These are phyloP conservation scores for Lentinula raphanica DNA, from an alignment of 768 basidiomycete species.

Conservation along the genomic window DNA sequence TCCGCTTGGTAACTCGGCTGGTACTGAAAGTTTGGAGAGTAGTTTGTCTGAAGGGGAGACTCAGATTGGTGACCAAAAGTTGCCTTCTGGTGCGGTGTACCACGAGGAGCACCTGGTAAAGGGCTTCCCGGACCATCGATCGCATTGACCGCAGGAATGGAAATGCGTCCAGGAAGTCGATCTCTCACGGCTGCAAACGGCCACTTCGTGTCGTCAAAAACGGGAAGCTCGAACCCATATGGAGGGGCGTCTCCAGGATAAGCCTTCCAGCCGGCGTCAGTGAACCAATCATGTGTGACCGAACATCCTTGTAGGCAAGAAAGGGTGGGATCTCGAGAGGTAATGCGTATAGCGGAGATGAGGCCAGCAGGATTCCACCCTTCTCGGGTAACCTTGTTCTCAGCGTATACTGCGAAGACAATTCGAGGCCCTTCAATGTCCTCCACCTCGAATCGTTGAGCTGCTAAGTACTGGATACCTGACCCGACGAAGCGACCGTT, in stretches of 20 bases:
- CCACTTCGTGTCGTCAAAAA: constrained; percentile 8
- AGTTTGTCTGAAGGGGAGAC: neutral
- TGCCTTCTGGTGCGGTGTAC: neutral
- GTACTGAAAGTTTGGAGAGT: neutral
- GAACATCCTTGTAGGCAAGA: constrained; percentile 3
- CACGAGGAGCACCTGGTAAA: constrained; percentile 1
- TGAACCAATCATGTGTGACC: neutral
- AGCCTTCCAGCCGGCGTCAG: constrained; percentile 5
- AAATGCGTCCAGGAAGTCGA: neutral
- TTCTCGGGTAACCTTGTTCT: neutral
- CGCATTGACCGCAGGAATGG: neutral
- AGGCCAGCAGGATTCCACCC: constrained; percentile 8
- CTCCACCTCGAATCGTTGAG: constrained; percentile 1
- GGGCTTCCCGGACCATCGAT: constrained; percentile 1
- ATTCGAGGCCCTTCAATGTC: neutral
- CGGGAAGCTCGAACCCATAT: constrained; percentile 5
- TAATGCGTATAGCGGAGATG: constrained; percentile 6
- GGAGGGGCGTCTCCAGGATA: constrained; percentile 1
- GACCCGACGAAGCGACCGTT: constrained; percentile 19
- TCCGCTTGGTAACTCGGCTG: neutral
- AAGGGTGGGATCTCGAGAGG: neutral
- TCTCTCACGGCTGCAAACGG: neutral
- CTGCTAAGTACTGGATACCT: neutral
- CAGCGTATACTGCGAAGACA: constrained; percentile 3
- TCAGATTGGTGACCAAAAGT: neutral